A percentile compares a stretch with the other conserved stretches of the same genome.
Conservation (phyloP, 2,329 filamentous ascomycete genomes). For the Trichoderma breve region DNA sequence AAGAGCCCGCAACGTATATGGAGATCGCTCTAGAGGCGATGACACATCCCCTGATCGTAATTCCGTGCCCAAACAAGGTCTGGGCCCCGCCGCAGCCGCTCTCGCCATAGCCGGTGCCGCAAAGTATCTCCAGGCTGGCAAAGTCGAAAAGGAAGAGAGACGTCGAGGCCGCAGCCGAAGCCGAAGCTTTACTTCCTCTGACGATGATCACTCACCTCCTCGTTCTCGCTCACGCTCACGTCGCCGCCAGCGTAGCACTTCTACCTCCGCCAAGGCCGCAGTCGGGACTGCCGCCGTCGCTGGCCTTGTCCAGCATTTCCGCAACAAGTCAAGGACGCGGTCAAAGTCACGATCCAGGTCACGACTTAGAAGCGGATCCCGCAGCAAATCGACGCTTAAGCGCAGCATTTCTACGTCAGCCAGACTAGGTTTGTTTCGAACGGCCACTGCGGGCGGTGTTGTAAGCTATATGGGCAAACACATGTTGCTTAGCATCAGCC, state of each 20-base stretch:
- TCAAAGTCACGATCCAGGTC: slow-evolving; percentile 31
- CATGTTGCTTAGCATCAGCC: neutral
- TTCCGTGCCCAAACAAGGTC: slow-evolving; percentile 56
- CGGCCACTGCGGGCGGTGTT: neutral
- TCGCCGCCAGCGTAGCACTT: slow-evolving; percentile 47
- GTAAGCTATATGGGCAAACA: neutral
- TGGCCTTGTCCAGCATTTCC: slow-evolving; percentile 57
- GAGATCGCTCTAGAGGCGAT: slow-evolving; percentile 47
- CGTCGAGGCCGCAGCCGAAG: slow-evolving; percentile 55
- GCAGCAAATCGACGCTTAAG: slow-evolving; percentile 45
- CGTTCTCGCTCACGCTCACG: slow-evolving; percentile 40
- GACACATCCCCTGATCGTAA: slow-evolving; percentile 41
- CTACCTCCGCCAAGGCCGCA: slow-evolving; percentile 54
- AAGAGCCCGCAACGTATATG: slow-evolving; percentile 61
- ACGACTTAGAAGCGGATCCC: slow-evolving; percentile 33
- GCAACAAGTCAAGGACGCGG: slow-evolving; percentile 46
- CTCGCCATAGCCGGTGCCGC: slow-evolving; percentile 62
- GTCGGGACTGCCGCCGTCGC: slow-evolving; percentile 57
- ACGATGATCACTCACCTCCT: slow-evolving; percentile 42
- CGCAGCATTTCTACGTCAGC: neutral
- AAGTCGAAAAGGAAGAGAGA: slow-evolving; percentile 45
- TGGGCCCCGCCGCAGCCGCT: slow-evolving; percentile 62
- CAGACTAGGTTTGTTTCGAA: neutral
- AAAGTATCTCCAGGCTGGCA: slow-evolving; percentile 36
- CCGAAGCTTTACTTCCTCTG: slow-evolving; percentile 40